These are phyloP conservation scores for Hortaea sp. DNA, from an alignment of 2,329 filamentous ascomycete species.

Conservation along the genomic window DNA sequence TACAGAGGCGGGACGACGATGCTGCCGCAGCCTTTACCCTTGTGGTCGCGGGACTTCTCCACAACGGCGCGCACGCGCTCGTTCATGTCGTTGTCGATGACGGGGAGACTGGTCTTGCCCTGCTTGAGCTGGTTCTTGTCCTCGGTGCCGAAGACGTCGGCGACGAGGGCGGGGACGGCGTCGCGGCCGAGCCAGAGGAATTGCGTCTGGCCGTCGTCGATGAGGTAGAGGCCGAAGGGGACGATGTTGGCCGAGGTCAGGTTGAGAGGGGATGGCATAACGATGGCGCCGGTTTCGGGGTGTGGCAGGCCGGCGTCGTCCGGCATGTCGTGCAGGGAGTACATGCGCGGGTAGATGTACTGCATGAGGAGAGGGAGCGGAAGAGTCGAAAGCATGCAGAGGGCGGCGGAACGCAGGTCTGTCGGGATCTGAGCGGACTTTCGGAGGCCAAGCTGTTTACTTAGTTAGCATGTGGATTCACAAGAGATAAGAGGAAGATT, in stretches of 20 bases:
- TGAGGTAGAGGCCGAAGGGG: constrained; percentile 85
- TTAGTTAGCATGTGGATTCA: constrained; percentile 8
- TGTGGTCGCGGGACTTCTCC: constrained; percentile 84
- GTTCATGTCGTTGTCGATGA: constrained; percentile 92
- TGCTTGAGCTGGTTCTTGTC: constrained; percentile 79
- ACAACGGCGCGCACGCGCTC: constrained; percentile 84
- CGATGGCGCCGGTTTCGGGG: constrained; percentile 75
- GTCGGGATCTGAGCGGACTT: constrained; percentile 90
- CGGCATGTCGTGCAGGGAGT: constrained; percentile 92
- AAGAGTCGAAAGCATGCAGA: constrained; percentile 88
- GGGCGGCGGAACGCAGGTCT: constrained; percentile 83
- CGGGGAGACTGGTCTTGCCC: constrained; percentile 77
- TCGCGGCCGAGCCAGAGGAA: constrained; percentile 96
- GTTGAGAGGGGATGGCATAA: constrained; percentile 75
- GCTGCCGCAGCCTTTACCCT: constrained; percentile 77
- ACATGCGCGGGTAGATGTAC: constrained; percentile 60
- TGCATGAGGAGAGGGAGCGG: constrained; percentile 83
- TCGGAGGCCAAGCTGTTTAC: constrained; percentile 57
- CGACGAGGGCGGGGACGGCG: constrained; percentile 76
- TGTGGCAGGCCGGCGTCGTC: constrained; percentile 83
- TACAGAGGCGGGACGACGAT: constrained; percentile 91
- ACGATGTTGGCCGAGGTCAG: constrained; percentile 80
- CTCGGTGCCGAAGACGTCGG: constrained; percentile 80
- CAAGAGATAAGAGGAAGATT: neutral
- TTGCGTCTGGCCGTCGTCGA: constrained; percentile 94